Conservation (phyloP, 2,329 filamentous ascomycete species). For the Aspergillus spinulosporus region DNA sequence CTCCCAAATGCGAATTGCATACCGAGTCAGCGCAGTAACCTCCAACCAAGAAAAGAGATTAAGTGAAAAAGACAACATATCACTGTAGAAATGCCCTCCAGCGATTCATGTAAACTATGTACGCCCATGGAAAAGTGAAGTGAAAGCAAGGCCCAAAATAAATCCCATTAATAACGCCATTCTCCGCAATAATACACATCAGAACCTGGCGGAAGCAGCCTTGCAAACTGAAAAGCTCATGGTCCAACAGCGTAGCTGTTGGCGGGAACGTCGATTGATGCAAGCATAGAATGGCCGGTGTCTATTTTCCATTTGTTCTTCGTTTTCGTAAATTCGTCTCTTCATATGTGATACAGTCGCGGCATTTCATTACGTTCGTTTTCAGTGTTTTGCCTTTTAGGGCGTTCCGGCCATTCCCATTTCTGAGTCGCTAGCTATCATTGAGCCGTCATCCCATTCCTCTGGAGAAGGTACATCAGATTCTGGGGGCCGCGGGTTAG, state of each 20-base stretch:
- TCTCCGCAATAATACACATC: conserved; percentile 7
- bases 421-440: conserved; percentile 44
- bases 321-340: conserved; percentile 27
- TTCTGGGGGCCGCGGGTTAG: conserved; percentile 32
- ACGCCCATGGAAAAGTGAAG: neutral
- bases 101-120: neutral
- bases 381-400: conserved; percentile 19
- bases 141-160: neutral
- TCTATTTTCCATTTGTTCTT: conserved; percentile 6
- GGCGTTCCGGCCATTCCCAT: conserved; percentile 40
- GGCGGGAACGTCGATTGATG: conserved; percentile 29
- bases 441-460: conserved; percentile 46
- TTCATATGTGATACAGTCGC: conserved; percentile 28
- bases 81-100: neutral
- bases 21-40: conserved; percentile 12
- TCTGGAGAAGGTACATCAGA: conserved; percentile 44
- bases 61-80: conserved; percentile 1
- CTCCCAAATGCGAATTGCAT: conserved; percentile 11
- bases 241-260: conserved; percentile 14
- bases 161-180: conserved; percentile 10
- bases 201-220: conserved; percentile 13
- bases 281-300: conserved; percentile 20
- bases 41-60: neutral
- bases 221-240: conserved; percentile 13
- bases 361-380: conserved; percentile 5